Evolutionary conservation across 768 basidiomycete species (phyloP), one percentile per base, ranked within the genome.

Genomic region (Boletellus sp.): DNA sequence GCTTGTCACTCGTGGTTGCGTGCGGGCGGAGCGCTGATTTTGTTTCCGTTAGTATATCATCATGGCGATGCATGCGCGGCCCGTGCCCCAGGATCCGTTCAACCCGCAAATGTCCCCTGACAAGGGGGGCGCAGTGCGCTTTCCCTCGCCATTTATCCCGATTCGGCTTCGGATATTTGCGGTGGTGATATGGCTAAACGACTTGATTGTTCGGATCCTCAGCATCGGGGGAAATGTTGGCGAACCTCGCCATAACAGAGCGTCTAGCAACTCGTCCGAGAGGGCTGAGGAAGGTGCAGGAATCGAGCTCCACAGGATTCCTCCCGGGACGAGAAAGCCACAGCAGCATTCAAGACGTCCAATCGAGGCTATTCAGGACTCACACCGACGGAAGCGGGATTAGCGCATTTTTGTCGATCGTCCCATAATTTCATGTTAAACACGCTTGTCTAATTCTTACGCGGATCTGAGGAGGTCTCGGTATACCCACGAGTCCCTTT

Each of bases 161-260:
- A 86, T 90, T 53, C 84, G 90, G 39, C 62, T 94, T 16, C 90
- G 84, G 0, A 74, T 93, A 41, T 92, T 94, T 63, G 78, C 77
- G 0, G 64, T 78, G 13, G 87, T 92, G 7, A 80, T 92, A 52
- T 79, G 79, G 73, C 67, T 91, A 9, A 90, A 93, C 60, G 85
- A 91, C 56, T 65, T 71, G 48, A 74, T 91, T 48, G 83, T 91
- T 31, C 72, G 72, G 22, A 64, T 83, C 15, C 69, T 89, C 28
- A 85, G 80, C 53, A 69, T 85, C 28, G 78, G 81, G 9, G 76
- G 74, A 19, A 63, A 69, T 26, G 53, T 40, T 5, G 48, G 54
- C 16, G 53, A 43, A 38, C 50, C 47, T 12, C 51, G 48, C 26
- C 65, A 54, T 36, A 67, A 62, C 47, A 66, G 62, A 51, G 53